Conservation (phyloP, 2,329 filamentous ascomycete species). For the Graphium sp. region DNA sequence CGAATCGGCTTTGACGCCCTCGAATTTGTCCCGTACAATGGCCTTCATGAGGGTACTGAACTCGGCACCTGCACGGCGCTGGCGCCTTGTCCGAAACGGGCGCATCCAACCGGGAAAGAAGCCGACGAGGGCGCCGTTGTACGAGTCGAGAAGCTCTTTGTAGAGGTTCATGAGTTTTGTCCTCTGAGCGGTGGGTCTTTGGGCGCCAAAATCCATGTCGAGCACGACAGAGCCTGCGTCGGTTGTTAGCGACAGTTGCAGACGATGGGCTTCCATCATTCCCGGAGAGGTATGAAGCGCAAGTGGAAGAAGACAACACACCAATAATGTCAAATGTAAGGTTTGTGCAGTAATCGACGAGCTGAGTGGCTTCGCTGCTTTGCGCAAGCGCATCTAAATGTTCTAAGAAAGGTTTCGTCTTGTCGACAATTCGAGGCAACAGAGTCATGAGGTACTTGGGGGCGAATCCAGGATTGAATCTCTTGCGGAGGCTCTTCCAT, state of each 20-base stretch:
- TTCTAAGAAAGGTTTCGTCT: conserved; percentile 12
- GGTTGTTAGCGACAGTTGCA: not conserved
- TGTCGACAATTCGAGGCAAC: conserved; percentile 17
- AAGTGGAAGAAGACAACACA: conserved; percentile 1
- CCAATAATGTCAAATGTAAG: conserved; percentile 23
- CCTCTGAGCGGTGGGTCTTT: conserved; percentile 9
- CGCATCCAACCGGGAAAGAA: too few relatives aligned
- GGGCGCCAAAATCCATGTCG: conserved; percentile 16
- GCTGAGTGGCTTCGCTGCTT: conserved; percentile 11
- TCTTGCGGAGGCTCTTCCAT: conserved; percentile 13
- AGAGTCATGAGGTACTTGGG: conserved; percentile 19
- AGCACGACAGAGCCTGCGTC: conserved; percentile 16
- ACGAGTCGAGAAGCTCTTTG: conserved; percentile 9
- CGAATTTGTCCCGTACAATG: conserved; percentile 11
- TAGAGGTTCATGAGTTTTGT: conserved; percentile 8
- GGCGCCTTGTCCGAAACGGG: conserved; percentile 8
- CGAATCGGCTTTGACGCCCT: conserved; percentile 4
- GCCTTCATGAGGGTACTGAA: conserved; percentile 10
- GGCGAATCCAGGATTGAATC: conserved; percentile 19
- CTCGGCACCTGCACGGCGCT: conserved; percentile 7
- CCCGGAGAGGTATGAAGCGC: not conserved
- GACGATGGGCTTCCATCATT: conserved; percentile 3
- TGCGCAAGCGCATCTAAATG: conserved; percentile 12
- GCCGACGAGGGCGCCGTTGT: too few relatives aligned
- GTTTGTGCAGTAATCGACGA: conserved; percentile 12